Base-by-base conservation (phyloP, 306 rosid genomes). In the Oxytropis ochrocephala region DNA sequence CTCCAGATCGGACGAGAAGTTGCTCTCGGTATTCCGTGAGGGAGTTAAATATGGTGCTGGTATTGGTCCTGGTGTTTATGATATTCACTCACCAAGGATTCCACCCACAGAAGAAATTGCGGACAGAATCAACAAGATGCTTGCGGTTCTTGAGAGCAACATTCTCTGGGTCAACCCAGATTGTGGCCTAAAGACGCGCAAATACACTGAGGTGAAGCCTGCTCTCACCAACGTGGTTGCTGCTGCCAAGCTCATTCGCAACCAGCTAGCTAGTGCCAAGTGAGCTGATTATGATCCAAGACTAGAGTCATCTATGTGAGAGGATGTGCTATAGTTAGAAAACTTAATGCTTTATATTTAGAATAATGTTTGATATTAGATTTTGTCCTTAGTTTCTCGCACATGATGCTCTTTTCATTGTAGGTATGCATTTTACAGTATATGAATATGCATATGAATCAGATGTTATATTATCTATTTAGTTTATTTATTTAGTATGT, bases 1-100 rank as follows among this genome's bases (percentile, higher is more conserved):
- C 84, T 91, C 93, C 5, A 81, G 92, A 64, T 91, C 96, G 0
- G 97, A 88, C 30, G 96, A 88, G 80, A 91, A 89, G 82, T 84
- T 91, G 63, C 86, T 88, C 1, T 88, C 91, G 0, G 93, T 82
- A 64, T 89, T 91, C 91, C 91, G 88, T 0, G 96, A 85, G 78
- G 97, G 96, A 76, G 91, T 91, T 47, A 87, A 86, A 59, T 88
- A 88, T 21, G 93, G 93, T 52, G 90, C 91, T 48, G 96, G 96
- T 13, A 91, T 91, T 72, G 97, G 97, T 30, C 92, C 97, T 11
- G 95, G 96, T 7, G 96, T 91, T 27, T 91, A 88, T 18, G 97
- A 91, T 76, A 87, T 91, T 62, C 97, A 88, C 80, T 91, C 97
- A n/a, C 96, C 97, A 5, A 86, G 97, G 67, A 91, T 91, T 74